Evolutionary conservation across 1,139 yeast genomes (phyloP).

Genomic region (Pichia sp.): DNA sequence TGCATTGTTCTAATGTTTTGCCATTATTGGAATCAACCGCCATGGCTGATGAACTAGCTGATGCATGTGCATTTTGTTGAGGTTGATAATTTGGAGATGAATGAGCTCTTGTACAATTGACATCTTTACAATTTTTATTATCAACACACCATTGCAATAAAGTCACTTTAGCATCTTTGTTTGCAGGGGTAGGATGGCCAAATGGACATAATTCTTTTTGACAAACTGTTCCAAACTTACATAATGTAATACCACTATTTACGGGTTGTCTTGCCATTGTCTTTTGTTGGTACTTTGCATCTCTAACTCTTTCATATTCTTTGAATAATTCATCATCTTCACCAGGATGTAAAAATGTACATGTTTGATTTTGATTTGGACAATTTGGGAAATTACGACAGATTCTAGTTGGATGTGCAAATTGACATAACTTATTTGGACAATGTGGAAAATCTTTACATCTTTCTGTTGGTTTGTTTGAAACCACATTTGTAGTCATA

Average conservation of each 20-base stretch:
- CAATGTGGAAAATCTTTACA: slow-evolving; percentile 80
- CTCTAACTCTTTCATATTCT: slow-evolving; percentile 53
- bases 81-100: slow-evolving; percentile 57
- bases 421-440: slow-evolving; percentile 56
- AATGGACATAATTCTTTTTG: slow-evolving; percentile 74
- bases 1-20: slow-evolving; percentile 70
- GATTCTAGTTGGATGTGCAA: slow-evolving; percentile 71
- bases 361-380: slow-evolving; percentile 73
- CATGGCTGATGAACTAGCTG: not conserved
- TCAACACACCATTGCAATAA: slow-evolving; percentile 71
- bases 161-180: slow-evolving; percentile 61
- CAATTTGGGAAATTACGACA: slow-evolving; percentile 79
- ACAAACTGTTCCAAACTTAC: slow-evolving; percentile 73
- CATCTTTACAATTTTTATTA: slow-evolving; percentile 58
- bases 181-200: slow-evolving; percentile 89
- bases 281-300: slow-evolving; percentile 33
- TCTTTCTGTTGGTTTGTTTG: slow-evolving; percentile 49
- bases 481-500: slow-evolving; percentile 24
- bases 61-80: not conserved
- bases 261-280: slow-evolving; percentile 15
- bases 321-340: slow-evolving; percentile 70
- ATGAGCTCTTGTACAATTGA: slow-evolving; percentile 65
- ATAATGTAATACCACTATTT: slow-evolving; percentile 46
- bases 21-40: slow-evolving; percentile 21
- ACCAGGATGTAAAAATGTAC: slow-evolving; percentile 76